phyloP scores from a whole-genome alignment of 176 grass and related monocot species.

The Carex pumila region DNA sequence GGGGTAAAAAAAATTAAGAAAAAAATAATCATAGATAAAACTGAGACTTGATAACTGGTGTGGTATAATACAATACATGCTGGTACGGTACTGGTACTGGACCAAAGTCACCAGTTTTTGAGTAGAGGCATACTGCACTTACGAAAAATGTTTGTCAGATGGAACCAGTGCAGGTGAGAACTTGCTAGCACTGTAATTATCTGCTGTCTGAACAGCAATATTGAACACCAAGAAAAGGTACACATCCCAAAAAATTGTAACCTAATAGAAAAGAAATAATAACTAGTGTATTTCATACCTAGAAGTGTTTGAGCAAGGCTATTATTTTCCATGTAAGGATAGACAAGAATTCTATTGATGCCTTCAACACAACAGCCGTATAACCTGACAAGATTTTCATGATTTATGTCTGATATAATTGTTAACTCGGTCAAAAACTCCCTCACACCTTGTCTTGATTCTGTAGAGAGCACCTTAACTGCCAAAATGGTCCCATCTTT shows the following conservation, averaged over 20 bases:
- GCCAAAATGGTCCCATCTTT: slow-evolving; percentile 64
- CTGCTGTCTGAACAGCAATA: not conserved
- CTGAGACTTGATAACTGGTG: not conserved
- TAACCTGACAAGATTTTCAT: slow-evolving; percentile 71
- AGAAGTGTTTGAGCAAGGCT: slow-evolving; percentile 66
- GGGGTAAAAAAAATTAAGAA: not conserved
- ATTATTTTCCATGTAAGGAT: slow-evolving; percentile 80
- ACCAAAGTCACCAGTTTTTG: not conserved
- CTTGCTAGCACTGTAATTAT: not conserved
- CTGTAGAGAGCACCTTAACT: slow-evolving; percentile 63
- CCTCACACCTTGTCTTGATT: slow-evolving; percentile 61
- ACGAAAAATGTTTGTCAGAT: not conserved
- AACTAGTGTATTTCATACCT: slow-evolving; percentile 37
- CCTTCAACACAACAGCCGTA: slow-evolving; percentile 73
- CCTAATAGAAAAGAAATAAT: not conserved
- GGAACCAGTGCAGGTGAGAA: not conserved
- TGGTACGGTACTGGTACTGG: not conserved
- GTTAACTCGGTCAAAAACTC: slow-evolving; percentile 68
- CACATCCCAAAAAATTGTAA: not conserved
- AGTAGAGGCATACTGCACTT: not conserved
- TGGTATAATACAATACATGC: not conserved
- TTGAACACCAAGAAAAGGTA: not conserved
- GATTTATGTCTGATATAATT: slow-evolving; percentile 51
- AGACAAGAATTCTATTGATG: slow-evolving; percentile 65
- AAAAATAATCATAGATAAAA: not conserved